Percentiles rank a stretch among this genome's conserved stretches.
phyloP scores from a whole-genome alignment of 2,329 filamentous ascomycete genomes.

The Epichloe scottii region DNA sequence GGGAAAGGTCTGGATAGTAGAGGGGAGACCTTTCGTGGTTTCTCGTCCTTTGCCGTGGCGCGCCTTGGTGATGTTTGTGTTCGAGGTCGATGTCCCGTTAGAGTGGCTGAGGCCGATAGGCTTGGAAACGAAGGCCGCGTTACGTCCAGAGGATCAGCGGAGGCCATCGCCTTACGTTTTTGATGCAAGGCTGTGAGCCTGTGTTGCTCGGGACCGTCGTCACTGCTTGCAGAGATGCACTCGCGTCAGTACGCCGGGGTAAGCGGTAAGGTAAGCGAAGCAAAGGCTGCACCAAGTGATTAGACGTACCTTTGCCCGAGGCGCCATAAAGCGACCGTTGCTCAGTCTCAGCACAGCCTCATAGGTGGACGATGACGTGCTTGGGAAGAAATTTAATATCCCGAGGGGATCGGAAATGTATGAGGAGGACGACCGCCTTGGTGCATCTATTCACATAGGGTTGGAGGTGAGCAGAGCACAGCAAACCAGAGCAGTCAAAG shows the following conservation, averaged over 20 bases:
- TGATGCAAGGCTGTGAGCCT: conserved; percentile 6
- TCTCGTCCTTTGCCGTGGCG: conserved; percentile 3
- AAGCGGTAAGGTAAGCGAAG: background rate
- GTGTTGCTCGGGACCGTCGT: conserved; percentile 7
- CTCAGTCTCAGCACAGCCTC: background rate
- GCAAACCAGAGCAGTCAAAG: no score
- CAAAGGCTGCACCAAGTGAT: background rate
- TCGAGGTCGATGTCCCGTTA: background rate
- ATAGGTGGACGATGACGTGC: background rate
- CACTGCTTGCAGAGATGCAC: background rate
- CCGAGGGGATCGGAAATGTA: background rate
- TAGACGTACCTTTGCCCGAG: background rate
- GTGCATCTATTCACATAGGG: background rate
- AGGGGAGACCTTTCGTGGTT: conserved; percentile 3
- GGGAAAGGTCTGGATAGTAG: background rate
- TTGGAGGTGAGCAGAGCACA: background rate
- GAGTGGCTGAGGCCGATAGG: background rate
- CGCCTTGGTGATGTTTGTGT: conserved; percentile 5
- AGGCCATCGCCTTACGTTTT: conserved; percentile 11
- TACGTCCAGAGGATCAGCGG: conserved; percentile 9
- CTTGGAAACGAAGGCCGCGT: conserved; percentile 8
- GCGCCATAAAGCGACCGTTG: conserved; percentile 3
- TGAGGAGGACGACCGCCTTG: background rate
- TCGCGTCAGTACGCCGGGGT: background rate
- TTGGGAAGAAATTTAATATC: background rate